phyloP scores from a whole-genome alignment of 805 yeast species.

The Jamesozyma piceae region DNA sequence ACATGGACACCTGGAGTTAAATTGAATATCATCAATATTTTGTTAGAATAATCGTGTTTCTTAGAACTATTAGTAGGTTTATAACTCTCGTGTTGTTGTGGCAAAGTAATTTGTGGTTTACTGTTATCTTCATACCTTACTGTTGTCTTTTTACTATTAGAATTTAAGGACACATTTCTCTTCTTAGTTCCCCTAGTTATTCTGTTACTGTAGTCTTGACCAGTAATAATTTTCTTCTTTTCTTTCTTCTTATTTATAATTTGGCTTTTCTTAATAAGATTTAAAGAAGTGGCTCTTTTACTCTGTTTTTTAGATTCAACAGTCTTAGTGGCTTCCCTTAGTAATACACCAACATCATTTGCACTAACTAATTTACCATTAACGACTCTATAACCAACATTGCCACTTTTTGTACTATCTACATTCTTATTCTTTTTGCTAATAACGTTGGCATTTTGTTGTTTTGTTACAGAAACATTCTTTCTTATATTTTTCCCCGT shows the following conservation, averaged over 20 bases:
- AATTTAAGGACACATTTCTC: too few species aligned
- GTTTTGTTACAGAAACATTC: neutral
- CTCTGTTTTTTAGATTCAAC: conserved; percentile 6
- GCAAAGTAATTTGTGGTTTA: neutral
- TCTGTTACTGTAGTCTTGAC: too few species aligned
- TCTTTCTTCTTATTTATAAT: too few species aligned
- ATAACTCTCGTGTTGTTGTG: neutral
- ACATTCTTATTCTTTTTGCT: neutral
- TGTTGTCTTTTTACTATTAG: too few species aligned
- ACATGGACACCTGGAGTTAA: conserved; percentile 24
- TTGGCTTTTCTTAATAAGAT: too few species aligned
- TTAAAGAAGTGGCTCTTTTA: neutral
- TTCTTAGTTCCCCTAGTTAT: too few species aligned
- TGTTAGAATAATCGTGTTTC: conserved; percentile 9
- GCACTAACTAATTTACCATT: conserved; percentile 22
- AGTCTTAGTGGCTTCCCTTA: conserved; percentile 12
- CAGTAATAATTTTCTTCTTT: neutral
- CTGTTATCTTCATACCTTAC: neutral
- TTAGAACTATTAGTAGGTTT: too few species aligned
- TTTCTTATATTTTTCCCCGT: neutral
- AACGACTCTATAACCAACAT: conserved; percentile 17
- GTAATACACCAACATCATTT: conserved; percentile 17
- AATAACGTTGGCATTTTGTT: too few species aligned
- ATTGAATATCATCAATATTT: conserved; percentile 17
- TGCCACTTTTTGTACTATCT: neutral